These are phyloP conservation scores for Austroboletus olivaceoglutinosus DNA, from an alignment of 1,284 basidiomycete genomes.

Conservation along the genomic window DNA sequence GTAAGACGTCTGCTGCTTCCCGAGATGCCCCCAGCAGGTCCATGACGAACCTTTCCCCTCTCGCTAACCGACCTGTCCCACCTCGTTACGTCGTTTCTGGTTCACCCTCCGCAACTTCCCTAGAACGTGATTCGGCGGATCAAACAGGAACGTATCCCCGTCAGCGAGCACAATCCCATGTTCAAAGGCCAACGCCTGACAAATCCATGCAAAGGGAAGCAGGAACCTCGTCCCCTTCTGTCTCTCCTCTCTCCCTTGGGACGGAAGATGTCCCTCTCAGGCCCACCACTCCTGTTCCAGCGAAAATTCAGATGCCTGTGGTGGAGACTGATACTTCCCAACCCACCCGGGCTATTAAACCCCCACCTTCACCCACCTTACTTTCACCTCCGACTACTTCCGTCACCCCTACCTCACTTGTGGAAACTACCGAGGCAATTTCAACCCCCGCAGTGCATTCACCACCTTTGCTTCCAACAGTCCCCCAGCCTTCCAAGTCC, in stretches of 20 bases:
- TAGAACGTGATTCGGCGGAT: conserved; percentile 30
- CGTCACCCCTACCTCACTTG: conserved; percentile 2
- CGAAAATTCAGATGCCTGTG: conserved; percentile 3
- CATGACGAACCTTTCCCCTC: conserved; percentile 42
- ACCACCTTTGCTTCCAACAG: conserved; percentile 1
- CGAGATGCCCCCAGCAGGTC: conserved; percentile 34
- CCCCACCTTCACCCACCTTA: conserved; percentile 4
- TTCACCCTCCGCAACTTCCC: conserved; percentile 42
- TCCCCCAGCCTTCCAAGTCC: conserved; percentile 18
- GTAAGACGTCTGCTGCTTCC: conserved; percentile 28
- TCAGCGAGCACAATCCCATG: conserved; percentile 28
- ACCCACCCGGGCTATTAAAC: conserved; percentile 2
- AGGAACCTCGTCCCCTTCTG: conserved; percentile 1
- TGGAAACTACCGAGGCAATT: conserved; percentile 1
- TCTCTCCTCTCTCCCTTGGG: conserved; percentile 6
- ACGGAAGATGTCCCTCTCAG: conserved; percentile 1
- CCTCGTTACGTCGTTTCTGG: conserved; percentile 41
- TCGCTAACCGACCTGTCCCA: conserved; percentile 56
- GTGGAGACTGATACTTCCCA: conserved; percentile 8
- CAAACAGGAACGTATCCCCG: conserved; percentile 19
- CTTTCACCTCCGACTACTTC: conserved; percentile 8
- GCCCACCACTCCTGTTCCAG: conserved; percentile 1
- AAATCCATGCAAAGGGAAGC: conserved; percentile 16
- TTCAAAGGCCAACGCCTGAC: conserved; percentile 34
- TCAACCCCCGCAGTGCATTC: conserved; percentile 1